Conservation (phyloP, 176 grass and related monocot species). For the Cenchrus purpureus region DNA sequence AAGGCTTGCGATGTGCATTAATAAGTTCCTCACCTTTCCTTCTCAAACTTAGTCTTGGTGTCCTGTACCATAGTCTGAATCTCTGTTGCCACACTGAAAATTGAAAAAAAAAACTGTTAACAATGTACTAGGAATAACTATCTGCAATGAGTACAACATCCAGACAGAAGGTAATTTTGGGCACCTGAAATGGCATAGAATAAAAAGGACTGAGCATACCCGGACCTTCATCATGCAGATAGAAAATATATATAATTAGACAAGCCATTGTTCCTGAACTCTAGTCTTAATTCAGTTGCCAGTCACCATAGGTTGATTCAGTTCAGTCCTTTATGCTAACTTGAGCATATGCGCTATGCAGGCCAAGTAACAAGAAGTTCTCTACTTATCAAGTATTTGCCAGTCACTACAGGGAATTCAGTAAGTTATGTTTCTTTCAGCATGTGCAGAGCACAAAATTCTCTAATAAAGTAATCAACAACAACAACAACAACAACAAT, state of each 20-base stretch:
- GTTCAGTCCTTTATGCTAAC: not conserved
- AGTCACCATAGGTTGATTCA: not conserved
- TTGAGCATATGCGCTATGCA: not conserved
- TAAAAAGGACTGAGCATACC: not conserved
- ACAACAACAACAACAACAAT: constrained; percentile 2
- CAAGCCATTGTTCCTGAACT: constrained; percentile 10
- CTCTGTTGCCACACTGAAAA: constrained; percentile 72
- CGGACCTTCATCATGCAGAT: not conserved
- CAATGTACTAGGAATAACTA: not conserved
- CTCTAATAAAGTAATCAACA: not conserved
- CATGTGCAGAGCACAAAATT: not conserved
- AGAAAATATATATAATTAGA: constrained; percentile 6
- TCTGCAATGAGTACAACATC: not conserved
- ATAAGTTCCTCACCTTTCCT: constrained; percentile 65
- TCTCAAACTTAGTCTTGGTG: constrained; percentile 72
- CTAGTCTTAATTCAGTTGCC: not conserved
- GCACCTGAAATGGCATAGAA: not conserved
- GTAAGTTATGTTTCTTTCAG: not conserved
- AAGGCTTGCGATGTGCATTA: constrained; percentile 11
- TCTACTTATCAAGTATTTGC: not conserved
- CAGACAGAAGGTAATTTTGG: not conserved
- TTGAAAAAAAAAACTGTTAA: constrained; percentile 37
- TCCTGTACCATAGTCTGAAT: constrained; percentile 69
- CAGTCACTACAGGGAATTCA: not conserved
- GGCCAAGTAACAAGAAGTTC: not conserved